These are phyloP conservation scores for Hippophae rhamnoides DNA, from an alignment of 306 rosid species.

Conservation along the genomic window DNA sequence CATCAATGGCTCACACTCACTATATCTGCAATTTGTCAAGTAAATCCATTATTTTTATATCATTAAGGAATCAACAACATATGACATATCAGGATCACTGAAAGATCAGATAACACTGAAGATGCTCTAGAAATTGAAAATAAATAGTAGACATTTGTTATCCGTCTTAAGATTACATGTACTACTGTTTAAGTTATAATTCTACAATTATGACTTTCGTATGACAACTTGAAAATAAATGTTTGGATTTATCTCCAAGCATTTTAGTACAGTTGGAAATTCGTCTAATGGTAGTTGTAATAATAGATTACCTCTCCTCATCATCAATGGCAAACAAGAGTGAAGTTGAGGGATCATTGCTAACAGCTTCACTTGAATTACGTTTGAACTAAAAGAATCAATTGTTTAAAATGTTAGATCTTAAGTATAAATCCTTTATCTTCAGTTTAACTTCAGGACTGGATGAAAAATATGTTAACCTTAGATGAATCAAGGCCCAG, in stretches of 20 bases:
- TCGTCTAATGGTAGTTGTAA: slow-evolving; percentile 14
- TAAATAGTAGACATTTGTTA: too few species aligned
- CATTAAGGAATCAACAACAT: too few species aligned
- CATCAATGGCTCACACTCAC: slow-evolving; percentile 60
- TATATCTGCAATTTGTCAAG: slow-evolving; percentile 48
- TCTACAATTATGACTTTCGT: too few species aligned
- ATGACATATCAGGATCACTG: too few species aligned
- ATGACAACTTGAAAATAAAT: too few species aligned
- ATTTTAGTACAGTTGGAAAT: neutral
- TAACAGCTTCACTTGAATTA: slow-evolving; percentile 52
- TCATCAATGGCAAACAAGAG: slow-evolving; percentile 49
- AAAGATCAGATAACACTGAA: too few species aligned
- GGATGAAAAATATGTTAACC: slow-evolving; percentile 30
- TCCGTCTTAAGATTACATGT: too few species aligned
- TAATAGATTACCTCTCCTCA: slow-evolving; percentile 59
- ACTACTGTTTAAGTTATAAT: too few species aligned
- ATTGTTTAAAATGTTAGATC: slow-evolving; percentile 10
- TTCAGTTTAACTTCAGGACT: slow-evolving; percentile 7
- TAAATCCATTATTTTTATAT: slow-evolving; percentile 9
- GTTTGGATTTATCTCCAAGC: too few species aligned
- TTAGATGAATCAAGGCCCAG: slow-evolving; percentile 87
- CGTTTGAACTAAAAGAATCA: slow-evolving; percentile 50
- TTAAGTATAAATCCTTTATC: neutral
- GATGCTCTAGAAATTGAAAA: too few species aligned
- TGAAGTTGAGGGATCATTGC: slow-evolving; percentile 49